phyloP scores from a whole-genome alignment of 192 early-diverging fungal species.

The Gonapodya sp. region DNA sequence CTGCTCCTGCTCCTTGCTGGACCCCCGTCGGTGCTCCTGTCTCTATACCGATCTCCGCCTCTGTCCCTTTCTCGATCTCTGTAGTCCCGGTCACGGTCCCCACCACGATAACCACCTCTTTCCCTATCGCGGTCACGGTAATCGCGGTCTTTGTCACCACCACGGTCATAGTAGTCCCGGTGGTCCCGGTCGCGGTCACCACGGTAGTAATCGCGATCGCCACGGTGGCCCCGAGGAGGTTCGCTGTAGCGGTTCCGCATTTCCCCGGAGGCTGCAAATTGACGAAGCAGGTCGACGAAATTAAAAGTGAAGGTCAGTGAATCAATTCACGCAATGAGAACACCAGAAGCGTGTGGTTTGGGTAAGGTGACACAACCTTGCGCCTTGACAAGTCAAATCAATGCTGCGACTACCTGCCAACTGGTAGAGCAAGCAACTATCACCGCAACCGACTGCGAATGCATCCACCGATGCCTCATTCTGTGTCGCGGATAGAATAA shows the following conservation, averaged over 20 bases:
- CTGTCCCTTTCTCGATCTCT: neutral
- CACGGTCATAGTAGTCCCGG: neutral
- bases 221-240: neutral
- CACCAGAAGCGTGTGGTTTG: no score
- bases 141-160: neutral
- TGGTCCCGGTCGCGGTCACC: neutral
- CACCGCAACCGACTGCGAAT: no score
- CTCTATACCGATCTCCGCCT: neutral
- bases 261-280: neutral
- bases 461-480: no score
- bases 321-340: no score
- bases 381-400: no score
- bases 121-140: neutral
- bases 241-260: conserved; percentile 5
- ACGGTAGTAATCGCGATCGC: neutral
- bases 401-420: no score
- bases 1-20: neutral
- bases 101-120: neutral
- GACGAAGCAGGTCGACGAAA: neutral
- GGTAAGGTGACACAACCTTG: no score
- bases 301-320: neutral
- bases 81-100: neutral
- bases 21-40: neutral
- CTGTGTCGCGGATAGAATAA: neutral
- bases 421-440: no score